Evolutionary conservation across 352 stramenopile genomes (phyloP), one percentile per base, ranked within the genome.

Genomic region (Pythium biforme): DNA sequence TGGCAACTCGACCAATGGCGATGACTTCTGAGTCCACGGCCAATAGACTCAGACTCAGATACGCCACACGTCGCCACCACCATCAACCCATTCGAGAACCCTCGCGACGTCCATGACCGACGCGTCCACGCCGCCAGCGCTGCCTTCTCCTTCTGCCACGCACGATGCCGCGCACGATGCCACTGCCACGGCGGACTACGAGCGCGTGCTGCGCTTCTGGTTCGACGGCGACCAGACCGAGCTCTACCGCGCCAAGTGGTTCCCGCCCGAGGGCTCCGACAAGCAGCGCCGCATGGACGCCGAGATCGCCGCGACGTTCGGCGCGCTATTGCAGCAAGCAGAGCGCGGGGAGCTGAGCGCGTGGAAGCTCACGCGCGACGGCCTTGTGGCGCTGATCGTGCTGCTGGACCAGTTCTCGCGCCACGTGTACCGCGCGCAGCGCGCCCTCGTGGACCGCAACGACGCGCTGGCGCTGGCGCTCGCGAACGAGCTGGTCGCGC

Each of bases 381-480:
- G 67, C 40, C 81, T 79, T 55, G 75, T 97, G 48, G 87, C 87
- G 51, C 72, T 96, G 1, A 84, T 96, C 34, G 60, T 97, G 45
- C 33, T 97, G 29, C 60, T 97, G 19, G 90, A 97, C 64, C 90
- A 96, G 64, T 88, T 96, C 65, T 92, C 86, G 23, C 74, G 88
- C 1, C 88, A 96, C 59, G 66, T 94, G 11, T 88, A 90, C 58
- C 78, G 88, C 43, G 52, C 75, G 27, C 65, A 66, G 10, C 65
- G 74, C 25, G 57, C 64, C 25, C 48, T 64, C 5, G 39, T 77
- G 19, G 52, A 60, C 9, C 41, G 46, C 22, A 90, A 94, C 39
- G 78, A 91, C 54, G 66, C 59, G 14, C 57, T 88, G 15, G 75
- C 74, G 20, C 60, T 88, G 11, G 59, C 59, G 31, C 48, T 91